phyloP scores from a whole-genome alignment of 1,284 basidiomycete species.

The Neotropicomus parvogracilis region DNA sequence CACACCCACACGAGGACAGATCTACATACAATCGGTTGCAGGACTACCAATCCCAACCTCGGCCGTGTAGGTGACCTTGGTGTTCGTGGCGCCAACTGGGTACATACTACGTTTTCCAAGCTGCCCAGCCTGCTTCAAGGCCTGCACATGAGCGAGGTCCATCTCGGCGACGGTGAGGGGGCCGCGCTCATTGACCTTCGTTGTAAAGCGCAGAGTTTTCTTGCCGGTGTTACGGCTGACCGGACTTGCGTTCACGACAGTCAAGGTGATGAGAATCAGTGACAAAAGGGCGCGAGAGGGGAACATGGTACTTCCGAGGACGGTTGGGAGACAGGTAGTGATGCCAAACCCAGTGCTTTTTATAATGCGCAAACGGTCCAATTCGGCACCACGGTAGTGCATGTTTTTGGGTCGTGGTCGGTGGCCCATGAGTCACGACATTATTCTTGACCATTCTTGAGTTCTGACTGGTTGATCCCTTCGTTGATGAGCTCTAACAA shows the following conservation, averaged over 20 bases:
- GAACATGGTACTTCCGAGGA: conserved; percentile 16
- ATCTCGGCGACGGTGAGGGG: neutral
- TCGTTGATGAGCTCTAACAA: too few relatives aligned
- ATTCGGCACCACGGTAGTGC: too few relatives aligned
- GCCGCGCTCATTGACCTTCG: conserved; percentile 2
- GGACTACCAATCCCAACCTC: conserved; percentile 44
- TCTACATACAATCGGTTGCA: conserved; percentile 39
- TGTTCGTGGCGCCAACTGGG: neutral
- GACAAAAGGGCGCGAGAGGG: conserved; percentile 12
- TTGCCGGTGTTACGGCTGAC: conserved; percentile 12
- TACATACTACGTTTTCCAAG: neutral
- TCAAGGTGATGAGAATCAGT: conserved; percentile 11
- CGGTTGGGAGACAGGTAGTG: too few relatives aligned
- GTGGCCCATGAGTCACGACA: too few relatives aligned
- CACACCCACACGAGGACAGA: neutral
- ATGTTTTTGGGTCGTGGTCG: too few relatives aligned
- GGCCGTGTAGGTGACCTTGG: conserved; percentile 28
- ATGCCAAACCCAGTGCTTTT: too few relatives aligned
- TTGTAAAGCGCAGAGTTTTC: neutral
- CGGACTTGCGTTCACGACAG: conserved; percentile 14
- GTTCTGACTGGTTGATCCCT: too few relatives aligned
- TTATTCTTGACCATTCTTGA: too few relatives aligned
- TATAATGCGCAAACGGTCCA: too few relatives aligned
- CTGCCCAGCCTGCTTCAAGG: conserved; percentile 3
- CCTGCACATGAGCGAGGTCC: neutral